These are phyloP conservation scores for Maudiozyma turicensis DNA, from an alignment of 805 yeast genomes.

Conservation along the genomic window DNA sequence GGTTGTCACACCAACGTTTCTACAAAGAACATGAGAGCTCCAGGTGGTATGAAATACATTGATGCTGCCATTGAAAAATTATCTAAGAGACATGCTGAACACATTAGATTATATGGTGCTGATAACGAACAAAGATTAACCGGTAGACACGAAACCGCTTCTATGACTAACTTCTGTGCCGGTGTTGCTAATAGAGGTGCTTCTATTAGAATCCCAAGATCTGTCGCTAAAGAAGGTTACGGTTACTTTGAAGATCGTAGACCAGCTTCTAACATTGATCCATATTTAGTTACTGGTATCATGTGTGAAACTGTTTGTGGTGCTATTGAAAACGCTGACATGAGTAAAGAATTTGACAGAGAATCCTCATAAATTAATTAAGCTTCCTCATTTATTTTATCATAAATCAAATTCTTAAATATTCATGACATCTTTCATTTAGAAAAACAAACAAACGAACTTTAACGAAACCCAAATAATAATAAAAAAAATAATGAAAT, in stretches of 20 bases:
- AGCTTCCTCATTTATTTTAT: neutral
- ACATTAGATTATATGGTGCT: constrained; percentile 87
- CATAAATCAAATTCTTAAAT: neutral
- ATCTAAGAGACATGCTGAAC: constrained; percentile 94
- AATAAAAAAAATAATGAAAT: neutral
- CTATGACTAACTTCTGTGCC: constrained; percentile 78
- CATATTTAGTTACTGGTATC: constrained; percentile 96
- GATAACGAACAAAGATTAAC: constrained; percentile 94
- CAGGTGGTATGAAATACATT: constrained; percentile 94
- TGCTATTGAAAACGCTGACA: constrained; percentile 88
- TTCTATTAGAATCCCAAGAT: constrained; percentile 96
- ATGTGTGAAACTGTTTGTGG: constrained; percentile 96
- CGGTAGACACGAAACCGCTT: constrained; percentile 98
- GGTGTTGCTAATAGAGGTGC: constrained; percentile 99
- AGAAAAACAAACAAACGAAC: neutral
- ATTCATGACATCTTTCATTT: neutral
- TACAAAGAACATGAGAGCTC: constrained; percentile 78
- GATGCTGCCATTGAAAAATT: constrained; percentile 89
- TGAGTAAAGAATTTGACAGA: constrained; percentile 82
- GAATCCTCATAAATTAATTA: constrained; percentile 35
- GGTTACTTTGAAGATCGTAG: constrained; percentile 99
- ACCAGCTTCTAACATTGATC: constrained; percentile 99
- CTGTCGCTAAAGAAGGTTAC: constrained; percentile 94
- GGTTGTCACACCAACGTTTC: constrained; percentile 99
- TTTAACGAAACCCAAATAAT: neutral